A percentile compares a stretch with the other conserved stretches of the same genome.
Conservation (phyloP, 75 land plant genomes). For the Picea sitchensis region DNA sequence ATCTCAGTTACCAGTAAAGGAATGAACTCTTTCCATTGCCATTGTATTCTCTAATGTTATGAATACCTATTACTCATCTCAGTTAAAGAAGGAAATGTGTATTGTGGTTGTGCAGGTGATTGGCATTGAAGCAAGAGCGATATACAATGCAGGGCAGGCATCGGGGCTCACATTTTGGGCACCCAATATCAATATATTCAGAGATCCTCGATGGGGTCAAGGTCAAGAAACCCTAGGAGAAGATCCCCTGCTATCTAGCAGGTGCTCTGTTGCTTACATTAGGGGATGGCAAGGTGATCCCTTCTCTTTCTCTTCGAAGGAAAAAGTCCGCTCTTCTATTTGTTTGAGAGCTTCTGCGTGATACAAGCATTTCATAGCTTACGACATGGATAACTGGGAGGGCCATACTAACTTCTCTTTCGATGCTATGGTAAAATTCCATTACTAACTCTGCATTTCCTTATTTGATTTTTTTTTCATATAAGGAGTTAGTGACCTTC, state of each 20-base stretch:
- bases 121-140: slow-evolving; percentile 76
- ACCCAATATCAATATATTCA: slow-evolving; percentile 90
- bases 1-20: too few species aligned
- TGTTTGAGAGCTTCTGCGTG: slow-evolving; percentile 83
- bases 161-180: slow-evolving; percentile 89
- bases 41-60: not conserved
- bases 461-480: too few species aligned
- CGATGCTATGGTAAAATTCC: slow-evolving; percentile 57
- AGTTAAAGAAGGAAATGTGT: not conserved
- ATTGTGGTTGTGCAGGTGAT: slow-evolving; percentile 27
- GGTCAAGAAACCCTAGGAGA: slow-evolving; percentile 98
- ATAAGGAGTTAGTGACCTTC: too few species aligned
- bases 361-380: slow-evolving; percentile 99
- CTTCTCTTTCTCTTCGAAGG: too few species aligned
- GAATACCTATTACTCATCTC: too few species aligned
- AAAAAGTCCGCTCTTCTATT: not conserved
- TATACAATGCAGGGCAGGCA: slow-evolving; percentile 82
- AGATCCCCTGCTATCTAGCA: slow-evolving; percentile 66
- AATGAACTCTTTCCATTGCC: too few species aligned
- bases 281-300: slow-evolving; percentile 76
- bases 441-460: too few species aligned
- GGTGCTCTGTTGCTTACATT: slow-evolving; percentile 65
- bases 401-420: slow-evolving; percentile 59
- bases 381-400: slow-evolving; percentile 91
- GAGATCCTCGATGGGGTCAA: slow-evolving; percentile 99